Base-by-base conservation (phyloP, 441 rosid genomes). In the Brassica balearica region DNA sequence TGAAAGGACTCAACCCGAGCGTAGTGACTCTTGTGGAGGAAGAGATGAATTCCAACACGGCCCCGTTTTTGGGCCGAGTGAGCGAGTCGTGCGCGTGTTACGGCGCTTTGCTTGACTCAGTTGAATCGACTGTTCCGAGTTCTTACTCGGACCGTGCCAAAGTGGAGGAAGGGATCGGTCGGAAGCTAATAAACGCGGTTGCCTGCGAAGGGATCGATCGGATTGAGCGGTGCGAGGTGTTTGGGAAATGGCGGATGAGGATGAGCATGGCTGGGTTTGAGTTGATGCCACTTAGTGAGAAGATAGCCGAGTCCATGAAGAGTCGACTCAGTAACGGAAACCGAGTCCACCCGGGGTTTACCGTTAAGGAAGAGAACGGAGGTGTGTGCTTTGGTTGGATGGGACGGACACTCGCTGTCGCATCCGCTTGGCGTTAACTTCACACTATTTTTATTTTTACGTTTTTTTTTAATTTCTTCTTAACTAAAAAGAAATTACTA, bases 211-310 rank as follows among this genome's bases (percentile, higher is more conserved):
- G 98, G 32, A 76, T 89, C 72, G 89, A 93, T 61, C 94, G 99
- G 9, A 81, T 92, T 0, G 99, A 91, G 81, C 90, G 99, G 80
- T 93, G 97, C 83, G 99, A 95, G 84, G 99, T 93, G 72, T 95
- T 90, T 14, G 99, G 99, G 71, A 93, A 95, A 82, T 95, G 99
- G 99, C 83, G 93, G 89, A 93, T 97, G 89, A 85, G 98, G 23
- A 87, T 95, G 95, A 82, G 89, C 60, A 93, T 93, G 97, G 99
- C 99, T 0, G 98, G 99, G 82, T 95, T 95, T 78, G 84, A 84
- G 88, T 70, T 79, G 14, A 83, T 84, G 85, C 88, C 85, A 17
- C 51, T 87, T 86, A 85, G 93, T 75, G 84, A 75, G 51, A 83
- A 43, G 12, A 81, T 92, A 38, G 86, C 92, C 38, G 93, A 92